Percentiles rank a stretch among this genome's conserved stretches.
Conservation (phyloP, 2,329 filamentous ascomycete genomes). For the Fusarium brachygibbosum region DNA sequence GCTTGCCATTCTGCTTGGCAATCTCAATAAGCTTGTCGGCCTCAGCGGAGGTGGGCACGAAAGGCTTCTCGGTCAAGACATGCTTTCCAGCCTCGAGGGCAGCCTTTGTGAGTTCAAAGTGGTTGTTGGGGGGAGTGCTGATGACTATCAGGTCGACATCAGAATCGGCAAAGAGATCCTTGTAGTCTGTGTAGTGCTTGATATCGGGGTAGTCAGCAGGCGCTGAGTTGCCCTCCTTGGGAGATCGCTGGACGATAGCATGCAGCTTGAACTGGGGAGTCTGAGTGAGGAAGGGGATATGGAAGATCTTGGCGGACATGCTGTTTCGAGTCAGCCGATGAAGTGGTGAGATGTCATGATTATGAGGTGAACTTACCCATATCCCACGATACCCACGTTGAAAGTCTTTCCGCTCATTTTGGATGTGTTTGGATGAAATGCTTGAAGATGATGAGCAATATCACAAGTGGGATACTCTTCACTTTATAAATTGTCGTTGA, state of each 20-base stretch:
- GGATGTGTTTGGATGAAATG: not conserved
- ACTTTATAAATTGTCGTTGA: constrained; percentile 16
- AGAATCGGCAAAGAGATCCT: constrained; percentile 74
- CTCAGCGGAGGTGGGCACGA: constrained; percentile 78
- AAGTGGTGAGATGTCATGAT: constrained; percentile 19
- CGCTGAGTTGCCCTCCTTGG: constrained; percentile 74
- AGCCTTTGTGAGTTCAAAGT: constrained; percentile 74
- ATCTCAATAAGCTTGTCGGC: constrained; percentile 72
- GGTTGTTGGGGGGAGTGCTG: constrained; percentile 78
- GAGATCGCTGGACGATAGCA: constrained; percentile 81
- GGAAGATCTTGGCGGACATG: constrained; percentile 81
- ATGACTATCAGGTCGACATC: constrained; percentile 78
- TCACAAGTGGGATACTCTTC: not conserved
- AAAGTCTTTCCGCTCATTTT: constrained; percentile 57
- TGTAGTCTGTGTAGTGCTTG: constrained; percentile 73
- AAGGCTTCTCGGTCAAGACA: constrained; percentile 86
- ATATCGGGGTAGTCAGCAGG: constrained; percentile 74
- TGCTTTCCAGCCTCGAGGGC: constrained; percentile 80
- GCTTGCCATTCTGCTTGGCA: constrained; percentile 63
- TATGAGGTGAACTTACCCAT: constrained; percentile 58
- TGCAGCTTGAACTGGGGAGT: constrained; percentile 76
- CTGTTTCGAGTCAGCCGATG: constrained; percentile 52
- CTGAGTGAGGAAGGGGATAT: constrained; percentile 81
- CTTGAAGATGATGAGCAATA: not conserved
- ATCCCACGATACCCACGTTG: constrained; percentile 66